phyloP scores from a whole-genome alignment of 805 yeast genomes.

The Kluyveromyces aestuarii region DNA sequence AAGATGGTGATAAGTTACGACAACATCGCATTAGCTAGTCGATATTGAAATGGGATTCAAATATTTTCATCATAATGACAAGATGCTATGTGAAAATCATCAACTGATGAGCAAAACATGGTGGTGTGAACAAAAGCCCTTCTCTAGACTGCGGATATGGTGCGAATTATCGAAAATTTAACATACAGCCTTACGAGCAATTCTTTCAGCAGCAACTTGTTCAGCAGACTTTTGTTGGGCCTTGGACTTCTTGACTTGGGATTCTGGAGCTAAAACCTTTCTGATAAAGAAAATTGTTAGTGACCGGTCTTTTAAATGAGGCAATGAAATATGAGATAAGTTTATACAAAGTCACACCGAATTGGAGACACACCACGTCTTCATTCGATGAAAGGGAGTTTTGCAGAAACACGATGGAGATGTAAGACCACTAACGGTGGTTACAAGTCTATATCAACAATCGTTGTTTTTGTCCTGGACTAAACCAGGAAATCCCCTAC shows the following conservation, averaged over 20 bases:
- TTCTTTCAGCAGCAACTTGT: constrained; percentile 72
- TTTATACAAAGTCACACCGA: constrained; percentile 29
- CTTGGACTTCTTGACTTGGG: constrained; percentile 75
- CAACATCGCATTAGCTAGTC: constrained; percentile 69
- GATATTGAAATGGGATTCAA: constrained; percentile 34
- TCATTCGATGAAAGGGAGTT: constrained; percentile 32
- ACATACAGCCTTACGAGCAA: constrained; percentile 76
- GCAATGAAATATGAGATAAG: not conserved
- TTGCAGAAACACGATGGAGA: constrained; percentile 28
- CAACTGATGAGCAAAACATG: not conserved
- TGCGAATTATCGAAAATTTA: not conserved
- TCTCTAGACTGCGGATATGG: too few relatives aligned
- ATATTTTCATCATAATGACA: constrained; percentile 41
- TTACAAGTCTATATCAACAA: constrained; percentile 3
- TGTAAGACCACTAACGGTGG: not conserved
- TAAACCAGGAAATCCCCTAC: constrained; percentile 25
- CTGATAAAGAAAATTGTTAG: constrained; percentile 13
- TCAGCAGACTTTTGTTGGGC: constrained; percentile 69
- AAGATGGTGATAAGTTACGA: constrained; percentile 64
- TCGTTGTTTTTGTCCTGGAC: constrained; percentile 19
- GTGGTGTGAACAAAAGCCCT: not conserved
- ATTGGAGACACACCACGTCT: constrained; percentile 30
- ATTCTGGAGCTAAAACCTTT: constrained; percentile 60
- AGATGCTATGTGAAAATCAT: not conserved
- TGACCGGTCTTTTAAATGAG: not conserved